Evolutionary conservation across 495 filamentous ascomycete species (phyloP), one percentile per base, ranked within the genome.

Genomic region (Penicillium diatomitis): DNA sequence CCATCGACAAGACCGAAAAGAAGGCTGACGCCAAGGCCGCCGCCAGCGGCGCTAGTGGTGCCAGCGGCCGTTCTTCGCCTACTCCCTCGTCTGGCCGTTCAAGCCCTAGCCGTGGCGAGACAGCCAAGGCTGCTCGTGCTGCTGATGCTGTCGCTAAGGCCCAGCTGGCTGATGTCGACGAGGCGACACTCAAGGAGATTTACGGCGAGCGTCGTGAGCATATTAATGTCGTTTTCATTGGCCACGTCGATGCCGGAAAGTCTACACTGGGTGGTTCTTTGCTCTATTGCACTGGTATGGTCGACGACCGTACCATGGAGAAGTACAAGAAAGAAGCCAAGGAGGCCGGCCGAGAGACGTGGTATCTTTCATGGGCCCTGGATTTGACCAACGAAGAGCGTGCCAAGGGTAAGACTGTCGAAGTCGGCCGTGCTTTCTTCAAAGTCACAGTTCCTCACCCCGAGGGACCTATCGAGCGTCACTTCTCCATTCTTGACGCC

Each of bases 271-370:
- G 94, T 59, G 92, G 92, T 40, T 82, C 83, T 39, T 92, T 99
- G 47, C 73, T 97, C 3, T 95, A 92, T 61, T 81, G 79, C 49
- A 96, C 92, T 10, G 92, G 92, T 39, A 99, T 99, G 92, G 92
- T 99, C 8, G 94, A 99, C 61, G 90, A 99, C 68, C 81, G 92
- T 57, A 99, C 92, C 12, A 79, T 99, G 75, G 92, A 99, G 8
- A 99, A 99, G 66, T 92, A 92, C 73, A 96, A 91, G 78, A 80
- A 81, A 49, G 92, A 97, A 56, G 92, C 92, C 28, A 97, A 95
- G 73, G 92, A 96, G 9, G 78, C 90, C 45, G 92, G 92, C 47
- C 85, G 90, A 75, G 91, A 97, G 74, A 87, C 88, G n/a, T 97
- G 90, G 94, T 97, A 96, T 63, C 74, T 96, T 8, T 99, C 90